Conservation (phyloP, 352 stramenopile species). For the Phytophthora pluvialis region DNA sequence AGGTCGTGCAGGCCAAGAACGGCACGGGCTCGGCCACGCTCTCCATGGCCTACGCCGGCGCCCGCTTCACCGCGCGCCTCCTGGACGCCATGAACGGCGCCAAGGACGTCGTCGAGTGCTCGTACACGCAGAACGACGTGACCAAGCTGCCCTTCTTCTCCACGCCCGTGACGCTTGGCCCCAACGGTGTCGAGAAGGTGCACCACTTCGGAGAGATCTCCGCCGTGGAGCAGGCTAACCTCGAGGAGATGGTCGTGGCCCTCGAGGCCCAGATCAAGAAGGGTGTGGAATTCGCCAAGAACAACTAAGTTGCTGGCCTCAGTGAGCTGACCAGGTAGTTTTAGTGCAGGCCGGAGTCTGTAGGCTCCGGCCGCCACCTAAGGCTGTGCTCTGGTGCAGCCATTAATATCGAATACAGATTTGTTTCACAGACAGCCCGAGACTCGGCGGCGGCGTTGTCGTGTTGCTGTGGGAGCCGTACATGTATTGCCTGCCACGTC, state of each 20-base stretch:
- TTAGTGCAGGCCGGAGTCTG: conserved; percentile 3
- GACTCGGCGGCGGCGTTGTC: neutral
- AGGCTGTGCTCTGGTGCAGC: conserved; percentile 4
- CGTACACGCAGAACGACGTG: conserved; percentile 97
- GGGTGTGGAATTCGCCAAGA: conserved; percentile 87
- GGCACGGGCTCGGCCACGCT: conserved; percentile 98
- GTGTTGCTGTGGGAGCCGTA: neutral
- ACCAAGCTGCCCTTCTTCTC: conserved; percentile 97
- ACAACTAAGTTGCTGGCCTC: conserved; percentile 40
- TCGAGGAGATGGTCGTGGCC: conserved; percentile 90
- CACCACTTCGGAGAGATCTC: conserved; percentile 92
- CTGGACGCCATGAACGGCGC: conserved; percentile 96
- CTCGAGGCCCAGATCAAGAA: conserved; percentile 90
- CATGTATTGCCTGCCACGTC: neutral
- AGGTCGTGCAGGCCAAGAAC: conserved; percentile 98
- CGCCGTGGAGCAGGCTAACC: conserved; percentile 85
- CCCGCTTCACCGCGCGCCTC: conserved; percentile 93
- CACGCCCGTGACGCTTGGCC: conserved; percentile 95
- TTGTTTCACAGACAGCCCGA: conserved; percentile 10
- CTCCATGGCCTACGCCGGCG: conserved; percentile 99
- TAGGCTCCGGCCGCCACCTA: neutral
- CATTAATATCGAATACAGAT: conserved; percentile 36
- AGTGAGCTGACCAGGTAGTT: conserved; percentile 22
- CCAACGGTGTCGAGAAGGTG: conserved; percentile 96
- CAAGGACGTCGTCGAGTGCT: conserved; percentile 96